Evolutionary conservation across 768 basidiomycete species (phyloP).

Genomic region (Leucosporidium creatinivorum): DNA sequence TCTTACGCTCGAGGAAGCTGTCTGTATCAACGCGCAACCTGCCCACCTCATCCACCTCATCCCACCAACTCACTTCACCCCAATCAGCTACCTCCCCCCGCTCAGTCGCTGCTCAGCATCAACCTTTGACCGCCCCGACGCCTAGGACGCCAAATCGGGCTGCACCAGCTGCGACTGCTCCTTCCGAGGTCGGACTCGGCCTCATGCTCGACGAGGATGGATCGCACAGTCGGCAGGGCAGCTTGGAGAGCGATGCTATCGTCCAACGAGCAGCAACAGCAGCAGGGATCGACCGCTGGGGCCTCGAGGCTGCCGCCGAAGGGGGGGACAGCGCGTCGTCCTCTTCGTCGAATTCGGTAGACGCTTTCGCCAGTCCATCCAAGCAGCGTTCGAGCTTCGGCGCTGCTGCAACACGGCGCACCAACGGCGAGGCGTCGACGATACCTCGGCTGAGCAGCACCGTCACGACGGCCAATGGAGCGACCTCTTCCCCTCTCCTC

Average conservation of each 20-base stretch:
- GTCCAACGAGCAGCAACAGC: background rate
- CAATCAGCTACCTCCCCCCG: too few species aligned
- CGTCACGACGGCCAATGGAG: constrained; percentile 6
- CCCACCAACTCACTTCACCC: too few species aligned
- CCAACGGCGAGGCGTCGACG: background rate
- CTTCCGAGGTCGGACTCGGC: constrained; percentile 21
- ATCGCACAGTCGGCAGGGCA: too few species aligned
- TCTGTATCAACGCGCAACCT: too few species aligned
- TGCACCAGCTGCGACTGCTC: too few species aligned
- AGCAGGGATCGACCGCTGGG: background rate
- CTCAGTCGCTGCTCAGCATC: too few species aligned
- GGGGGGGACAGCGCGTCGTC: background rate
- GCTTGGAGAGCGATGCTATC: too few species aligned
- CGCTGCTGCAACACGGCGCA: background rate
- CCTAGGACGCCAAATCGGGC: too few species aligned
- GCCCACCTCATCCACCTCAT: too few species aligned
- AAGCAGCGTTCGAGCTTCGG: background rate
- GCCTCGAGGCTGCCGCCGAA: background rate
- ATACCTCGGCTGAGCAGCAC: constrained; percentile 12
- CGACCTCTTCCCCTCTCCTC: constrained; percentile 18
- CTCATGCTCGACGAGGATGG: constrained; percentile 24
- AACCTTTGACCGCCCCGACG: too few species aligned
- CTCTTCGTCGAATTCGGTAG: background rate
- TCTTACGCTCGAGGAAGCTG: too few species aligned
- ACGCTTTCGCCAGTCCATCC: background rate